A percentile compares a stretch with the other conserved stretches of the same genome.
Conservation (phyloP, 2,329 filamentous ascomycete species). For the Sporothrix humicola region DNA sequence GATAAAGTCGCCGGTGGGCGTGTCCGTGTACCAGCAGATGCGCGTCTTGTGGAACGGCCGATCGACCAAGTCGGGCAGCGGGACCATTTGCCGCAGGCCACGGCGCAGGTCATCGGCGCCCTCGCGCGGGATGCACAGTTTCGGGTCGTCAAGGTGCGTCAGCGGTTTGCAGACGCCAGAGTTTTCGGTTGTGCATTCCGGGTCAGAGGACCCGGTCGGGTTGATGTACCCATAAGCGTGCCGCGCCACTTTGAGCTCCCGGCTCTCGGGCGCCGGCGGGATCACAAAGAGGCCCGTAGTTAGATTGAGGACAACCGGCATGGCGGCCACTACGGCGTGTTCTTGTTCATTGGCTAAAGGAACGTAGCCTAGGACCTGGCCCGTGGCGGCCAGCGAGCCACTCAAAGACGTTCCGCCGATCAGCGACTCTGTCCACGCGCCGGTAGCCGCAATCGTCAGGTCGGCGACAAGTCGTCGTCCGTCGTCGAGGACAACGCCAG, state of each 20-base stretch:
- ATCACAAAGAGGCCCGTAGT: constrained; percentile 76
- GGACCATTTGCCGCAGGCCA: constrained; percentile 66
- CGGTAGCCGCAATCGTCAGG: constrained; percentile 79
- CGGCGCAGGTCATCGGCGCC: constrained; percentile 65
- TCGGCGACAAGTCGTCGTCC: constrained; percentile 55
- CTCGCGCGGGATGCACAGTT: constrained; percentile 61
- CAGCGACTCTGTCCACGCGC: constrained; percentile 77
- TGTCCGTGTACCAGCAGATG: constrained; percentile 80
- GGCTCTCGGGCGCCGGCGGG: constrained; percentile 59
- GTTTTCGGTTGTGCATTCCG: no score
- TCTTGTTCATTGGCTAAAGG: no score
- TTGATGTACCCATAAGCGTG: constrained; percentile 73
- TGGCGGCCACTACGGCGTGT: constrained; percentile 65
- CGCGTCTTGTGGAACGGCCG: constrained; percentile 67
- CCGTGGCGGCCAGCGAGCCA: constrained; percentile 78
- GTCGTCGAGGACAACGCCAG: constrained; percentile 58
- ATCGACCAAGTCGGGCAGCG: constrained; percentile 59
- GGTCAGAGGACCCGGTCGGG: constrained; percentile 43
- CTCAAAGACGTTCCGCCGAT: constrained; percentile 44
- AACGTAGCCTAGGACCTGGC: constrained; percentile 80
- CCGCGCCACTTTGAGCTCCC: constrained; percentile 70
- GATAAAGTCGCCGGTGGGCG: constrained; percentile 72
- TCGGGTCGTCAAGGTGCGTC: constrained; percentile 57
- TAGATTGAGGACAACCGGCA: constrained; percentile 77
- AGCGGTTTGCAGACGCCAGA: constrained; percentile 47